phyloP scores from a whole-genome alignment of 306 rosid species.

The Bauhinia variegata region DNA sequence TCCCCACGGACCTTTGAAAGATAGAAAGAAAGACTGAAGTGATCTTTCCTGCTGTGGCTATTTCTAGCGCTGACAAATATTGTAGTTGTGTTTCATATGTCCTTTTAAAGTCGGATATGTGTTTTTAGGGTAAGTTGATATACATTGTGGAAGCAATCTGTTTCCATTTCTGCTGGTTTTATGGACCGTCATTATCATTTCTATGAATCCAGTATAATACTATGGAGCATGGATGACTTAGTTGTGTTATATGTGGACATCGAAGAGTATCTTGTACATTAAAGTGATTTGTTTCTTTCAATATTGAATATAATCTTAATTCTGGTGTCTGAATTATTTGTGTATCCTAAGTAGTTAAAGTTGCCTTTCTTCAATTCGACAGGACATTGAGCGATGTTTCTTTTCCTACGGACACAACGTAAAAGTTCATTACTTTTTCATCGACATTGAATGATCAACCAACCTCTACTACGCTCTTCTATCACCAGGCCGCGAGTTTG shows the following conservation, averaged over 20 bases:
- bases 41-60: neutral
- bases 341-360: too few relatives aligned
- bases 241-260: slow-evolving; percentile 34
- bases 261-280: slow-evolving; percentile 7
- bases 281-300: too few relatives aligned
- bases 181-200: slow-evolving; percentile 7
- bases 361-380: too few relatives aligned
- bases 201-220: slow-evolving; percentile 28
- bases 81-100: slow-evolving; percentile 34
- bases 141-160: slow-evolving; percentile 35
- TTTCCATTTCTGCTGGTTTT: slow-evolving; percentile 33
- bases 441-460: neutral
- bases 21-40: slow-evolving; percentile 64
- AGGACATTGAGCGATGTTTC: too few relatives aligned
- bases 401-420: too few relatives aligned
- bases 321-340: too few relatives aligned
- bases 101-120: slow-evolving; percentile 37
- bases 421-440: too few relatives aligned
- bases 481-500: too few relatives aligned
- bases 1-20: slow-evolving; percentile 70
- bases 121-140: slow-evolving; percentile 32
- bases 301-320: too few relatives aligned
- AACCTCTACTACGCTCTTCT: neutral
- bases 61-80: slow-evolving; percentile 26
- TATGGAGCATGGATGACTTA: slow-evolving; percentile 36